Evolutionary conservation across 139 green algal genomes (phyloP).

Genomic region (Closterium sp.): DNA sequence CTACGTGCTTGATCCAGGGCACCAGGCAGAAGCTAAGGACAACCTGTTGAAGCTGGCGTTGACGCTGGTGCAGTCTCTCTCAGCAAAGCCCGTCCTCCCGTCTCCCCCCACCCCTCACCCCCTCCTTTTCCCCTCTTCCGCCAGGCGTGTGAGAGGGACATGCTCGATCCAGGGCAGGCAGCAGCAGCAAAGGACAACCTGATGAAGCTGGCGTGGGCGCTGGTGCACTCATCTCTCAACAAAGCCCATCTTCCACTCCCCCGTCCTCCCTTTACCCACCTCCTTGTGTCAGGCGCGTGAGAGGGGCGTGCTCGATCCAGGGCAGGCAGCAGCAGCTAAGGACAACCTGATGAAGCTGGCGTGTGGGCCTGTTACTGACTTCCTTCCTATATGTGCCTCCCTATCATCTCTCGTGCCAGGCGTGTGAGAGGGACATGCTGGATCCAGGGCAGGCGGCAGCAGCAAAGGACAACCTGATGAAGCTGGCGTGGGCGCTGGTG

Average conservation of each 20-base stretch:
- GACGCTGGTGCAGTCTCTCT: slow-evolving; percentile 8
- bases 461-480: not conserved
- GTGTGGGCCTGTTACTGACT: not conserved
- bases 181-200: not conserved
- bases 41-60: not conserved
- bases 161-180: not conserved
- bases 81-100: too few relatives aligned
- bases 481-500: slow-evolving; percentile 19
- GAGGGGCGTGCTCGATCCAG: not conserved
- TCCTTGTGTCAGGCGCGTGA: not conserved
- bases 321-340: not conserved
- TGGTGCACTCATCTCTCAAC: not conserved
- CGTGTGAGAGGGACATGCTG: not conserved
- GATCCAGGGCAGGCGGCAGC: not conserved
- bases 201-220: slow-evolving; percentile 4
- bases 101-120: too few relatives aligned
- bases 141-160: not conserved
- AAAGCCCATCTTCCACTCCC: not conserved
- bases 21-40: not conserved
- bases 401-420: not conserved
- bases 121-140: too few relatives aligned
- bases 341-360: slow-evolving; percentile 1
- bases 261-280: not conserved
- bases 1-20: not conserved
- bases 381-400: not conserved